Percentiles rank a stretch among this genome's conserved stretches.
These are phyloP conservation scores for Rhodotorula kratochvilovae DNA, from an alignment of 768 basidiomycete species.

Conservation along the genomic window DNA sequence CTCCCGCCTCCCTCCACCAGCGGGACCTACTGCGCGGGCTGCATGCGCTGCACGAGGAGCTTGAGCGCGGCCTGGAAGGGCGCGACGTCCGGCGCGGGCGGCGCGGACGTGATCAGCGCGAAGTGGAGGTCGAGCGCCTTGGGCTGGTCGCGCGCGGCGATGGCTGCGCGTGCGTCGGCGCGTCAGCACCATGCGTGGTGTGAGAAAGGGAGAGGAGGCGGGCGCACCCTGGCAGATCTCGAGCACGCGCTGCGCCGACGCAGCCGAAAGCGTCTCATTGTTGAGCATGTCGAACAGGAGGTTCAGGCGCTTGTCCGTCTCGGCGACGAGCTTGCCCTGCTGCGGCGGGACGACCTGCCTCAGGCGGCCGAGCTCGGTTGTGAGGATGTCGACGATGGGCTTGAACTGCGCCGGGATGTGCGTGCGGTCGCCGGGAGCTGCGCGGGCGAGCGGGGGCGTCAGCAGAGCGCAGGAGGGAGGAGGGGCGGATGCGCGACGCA, in stretches of 20 bases:
- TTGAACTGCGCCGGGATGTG: conserved; percentile 72
- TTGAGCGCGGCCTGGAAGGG: conserved; percentile 86
- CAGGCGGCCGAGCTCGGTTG: conserved; percentile 60
- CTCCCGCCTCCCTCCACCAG: too few relatives aligned
- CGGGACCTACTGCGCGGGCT: background rate
- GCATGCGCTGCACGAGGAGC: conserved; percentile 59
- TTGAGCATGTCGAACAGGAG: conserved; percentile 87
- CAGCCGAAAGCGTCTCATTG: conserved; percentile 67
- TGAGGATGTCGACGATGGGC: conserved; percentile 65
- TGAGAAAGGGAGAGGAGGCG: background rate
- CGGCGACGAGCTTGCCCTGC: conserved; percentile 77
- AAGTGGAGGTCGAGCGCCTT: conserved; percentile 77
- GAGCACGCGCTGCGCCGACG: conserved; percentile 64
- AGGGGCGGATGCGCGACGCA: conserved; percentile 46
- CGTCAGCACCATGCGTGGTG: too few relatives aligned
- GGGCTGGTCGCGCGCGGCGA: conserved; percentile 70
- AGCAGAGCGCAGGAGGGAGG: conserved; percentile 1
- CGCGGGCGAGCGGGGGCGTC: background rate
- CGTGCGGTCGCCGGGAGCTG: conserved; percentile 84
- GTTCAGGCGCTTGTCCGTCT: conserved; percentile 79
- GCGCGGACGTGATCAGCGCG: conserved; percentile 72
- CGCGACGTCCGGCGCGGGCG: conserved; percentile 78
- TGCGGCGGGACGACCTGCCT: conserved; percentile 59
- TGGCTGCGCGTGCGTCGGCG: conserved; percentile 62
- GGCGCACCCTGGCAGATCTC: conserved; percentile 67